These are phyloP conservation scores for Grosmannia penicillata DNA, from an alignment of 2,329 filamentous ascomycete genomes.

Conservation along the genomic window DNA sequence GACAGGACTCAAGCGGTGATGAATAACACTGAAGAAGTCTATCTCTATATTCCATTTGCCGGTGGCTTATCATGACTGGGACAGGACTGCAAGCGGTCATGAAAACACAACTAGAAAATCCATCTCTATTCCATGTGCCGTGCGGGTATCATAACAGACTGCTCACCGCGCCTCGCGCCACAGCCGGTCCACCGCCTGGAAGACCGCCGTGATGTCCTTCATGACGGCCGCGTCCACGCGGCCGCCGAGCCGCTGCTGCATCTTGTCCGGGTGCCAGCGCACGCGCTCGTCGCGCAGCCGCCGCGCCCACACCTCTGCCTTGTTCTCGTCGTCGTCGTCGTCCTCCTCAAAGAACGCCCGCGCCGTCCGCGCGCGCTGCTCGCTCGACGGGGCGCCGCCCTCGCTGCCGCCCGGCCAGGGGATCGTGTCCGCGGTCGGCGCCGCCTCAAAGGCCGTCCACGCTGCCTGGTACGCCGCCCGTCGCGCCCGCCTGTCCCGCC, in stretches of 20 bases:
- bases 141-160: too few species aligned
- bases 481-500: constrained; percentile 36
- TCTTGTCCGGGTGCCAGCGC: constrained; percentile 95
- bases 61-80: too few species aligned
- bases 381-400: neutral
- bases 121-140: too few species aligned
- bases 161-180: constrained; percentile 47
- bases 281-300: constrained; percentile 72
- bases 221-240: constrained; percentile 55
- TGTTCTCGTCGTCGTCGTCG: constrained; percentile 6
- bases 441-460: constrained; percentile 45
- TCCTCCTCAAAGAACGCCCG: constrained; percentile 48
- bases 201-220: constrained; percentile 73
- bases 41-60: too few species aligned
- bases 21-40: too few species aligned
- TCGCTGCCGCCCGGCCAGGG: constrained; percentile 53
- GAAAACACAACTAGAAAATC: too few species aligned
- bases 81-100: too few species aligned
- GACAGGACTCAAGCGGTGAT: too few species aligned
- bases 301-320: constrained; percentile 19
- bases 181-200: constrained; percentile 74
- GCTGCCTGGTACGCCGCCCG: constrained; percentile 51
- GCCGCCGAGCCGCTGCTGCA: constrained; percentile 74
- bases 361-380: constrained; percentile 34
- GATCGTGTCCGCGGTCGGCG: constrained; percentile 15